Conservation (phyloP, 805 yeast genomes). For the Kodamaea jinghongensis region DNA sequence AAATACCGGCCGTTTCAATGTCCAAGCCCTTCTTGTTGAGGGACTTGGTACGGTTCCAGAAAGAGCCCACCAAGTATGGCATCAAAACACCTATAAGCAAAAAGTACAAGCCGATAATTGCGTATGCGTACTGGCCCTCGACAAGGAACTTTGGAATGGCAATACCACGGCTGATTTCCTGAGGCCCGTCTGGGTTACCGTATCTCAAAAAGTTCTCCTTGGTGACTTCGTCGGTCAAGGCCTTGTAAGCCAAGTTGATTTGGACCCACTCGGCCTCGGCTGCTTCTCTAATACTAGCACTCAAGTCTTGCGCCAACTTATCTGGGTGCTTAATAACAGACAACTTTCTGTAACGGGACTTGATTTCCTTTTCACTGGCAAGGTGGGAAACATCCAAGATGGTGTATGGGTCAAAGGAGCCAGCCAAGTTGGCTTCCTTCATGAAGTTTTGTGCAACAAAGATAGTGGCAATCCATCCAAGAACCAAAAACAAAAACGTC, state of each 20-base stretch:
- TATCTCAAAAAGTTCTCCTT: conserved; percentile 78
- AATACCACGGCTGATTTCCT: conserved; percentile 84
- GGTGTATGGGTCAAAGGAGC: conserved; percentile 83
- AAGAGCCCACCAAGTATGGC: conserved; percentile 76
- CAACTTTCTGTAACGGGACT: conserved; percentile 78
- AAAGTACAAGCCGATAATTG: conserved; percentile 63
- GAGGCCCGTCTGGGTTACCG: conserved; percentile 99
- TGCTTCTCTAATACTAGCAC: conserved; percentile 51
- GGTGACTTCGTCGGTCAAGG: conserved; percentile 85
- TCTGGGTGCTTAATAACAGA: conserved; percentile 93
- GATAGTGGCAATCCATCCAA: conserved; percentile 64
- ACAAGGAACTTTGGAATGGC: conserved; percentile 91
- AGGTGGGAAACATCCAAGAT: conserved; percentile 69
- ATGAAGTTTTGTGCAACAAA: conserved; percentile 36
- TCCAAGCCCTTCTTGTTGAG: conserved; percentile 82
- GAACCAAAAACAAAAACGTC: conserved; percentile 27
- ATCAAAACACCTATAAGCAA: conserved; percentile 70
- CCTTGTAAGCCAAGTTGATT: conserved; percentile 89
- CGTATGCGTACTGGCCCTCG: conserved; percentile 71
- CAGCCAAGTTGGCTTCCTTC: conserved; percentile 44
- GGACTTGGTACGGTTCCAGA: conserved; percentile 86
- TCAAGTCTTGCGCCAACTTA: conserved; percentile 65
- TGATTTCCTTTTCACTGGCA: conserved; percentile 73
- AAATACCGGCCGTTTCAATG: conserved; percentile 75
- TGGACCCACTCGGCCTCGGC: conserved; percentile 76